Evolutionary conservation across 768 basidiomycete species (phyloP).

Genomic region (Boletus rex-veris): DNA sequence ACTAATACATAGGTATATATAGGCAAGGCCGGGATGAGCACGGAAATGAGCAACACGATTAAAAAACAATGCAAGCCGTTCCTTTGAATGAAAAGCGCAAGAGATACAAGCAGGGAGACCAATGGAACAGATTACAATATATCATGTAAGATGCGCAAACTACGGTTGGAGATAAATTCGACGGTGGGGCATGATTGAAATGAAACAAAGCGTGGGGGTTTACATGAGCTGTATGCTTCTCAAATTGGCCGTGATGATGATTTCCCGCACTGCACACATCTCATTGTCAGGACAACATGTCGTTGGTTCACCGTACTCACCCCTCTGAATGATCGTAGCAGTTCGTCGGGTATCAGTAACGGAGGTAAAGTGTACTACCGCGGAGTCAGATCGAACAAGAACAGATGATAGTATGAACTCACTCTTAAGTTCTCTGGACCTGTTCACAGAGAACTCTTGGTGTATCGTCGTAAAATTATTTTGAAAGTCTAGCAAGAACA

Average conservation of each 20-base stretch:
- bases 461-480: slow-evolving; percentile 71
- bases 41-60: background rate
- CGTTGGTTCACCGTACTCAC: slow-evolving; percentile 38
- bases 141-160: slow-evolving; percentile 17
- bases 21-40: background rate
- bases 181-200: slow-evolving; percentile 1
- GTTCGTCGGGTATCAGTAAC: slow-evolving; percentile 80
- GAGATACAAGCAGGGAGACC: slow-evolving; percentile 16
- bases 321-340: slow-evolving; percentile 66
- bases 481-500: slow-evolving; percentile 54
- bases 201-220: background rate
- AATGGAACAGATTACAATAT: slow-evolving; percentile 14
- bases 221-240: slow-evolving; percentile 46
- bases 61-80: slow-evolving; percentile 13
- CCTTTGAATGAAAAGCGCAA: slow-evolving; percentile 9
- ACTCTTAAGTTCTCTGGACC: slow-evolving; percentile 72
- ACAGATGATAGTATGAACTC: slow-evolving; percentile 21
- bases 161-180: slow-evolving; percentile 7
- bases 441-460: slow-evolving; percentile 64
- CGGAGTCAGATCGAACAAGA: slow-evolving; percentile 6
- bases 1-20: slow-evolving; percentile 27
- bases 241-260: slow-evolving; percentile 65
- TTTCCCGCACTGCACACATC: slow-evolving; percentile 53
- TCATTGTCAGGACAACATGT: background rate
- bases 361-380: slow-evolving; percentile 70